Evolutionary conservation across 1,139 yeast genomes (phyloP).

Genomic region (Candida tunisiensis): DNA sequence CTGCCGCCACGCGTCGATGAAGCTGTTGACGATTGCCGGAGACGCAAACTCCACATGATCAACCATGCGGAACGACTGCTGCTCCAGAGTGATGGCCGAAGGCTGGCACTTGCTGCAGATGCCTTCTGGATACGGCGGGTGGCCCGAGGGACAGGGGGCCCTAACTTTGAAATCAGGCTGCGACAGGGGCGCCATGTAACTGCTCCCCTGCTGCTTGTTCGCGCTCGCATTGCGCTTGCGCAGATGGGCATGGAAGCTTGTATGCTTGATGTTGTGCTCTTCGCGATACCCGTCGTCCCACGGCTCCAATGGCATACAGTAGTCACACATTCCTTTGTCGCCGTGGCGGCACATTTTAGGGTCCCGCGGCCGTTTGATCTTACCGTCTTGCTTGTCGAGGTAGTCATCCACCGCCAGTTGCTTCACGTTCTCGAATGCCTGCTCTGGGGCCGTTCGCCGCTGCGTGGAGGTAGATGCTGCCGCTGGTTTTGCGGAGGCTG

Average conservation of each 20-base stretch:
- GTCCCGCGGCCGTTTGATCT: conserved; percentile 48
- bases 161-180: conserved; percentile 54
- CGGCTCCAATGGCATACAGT: conserved; percentile 91
- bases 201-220: conserved; percentile 45
- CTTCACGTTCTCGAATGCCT: neutral
- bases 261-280: conserved; percentile 69
- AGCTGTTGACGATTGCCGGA: conserved; percentile 54
- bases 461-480: conserved; percentile 4
- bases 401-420: conserved; percentile 37
- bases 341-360: conserved; percentile 63
- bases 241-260: conserved; percentile 72
- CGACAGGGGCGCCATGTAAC: conserved; percentile 67
- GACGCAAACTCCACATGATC: conserved; percentile 90
- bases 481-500: conserved; percentile 3
- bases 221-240: conserved; percentile 55
- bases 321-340: conserved; percentile 94
- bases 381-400: conserved; percentile 56
- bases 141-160: conserved; percentile 58
- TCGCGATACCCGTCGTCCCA: conserved; percentile 72
- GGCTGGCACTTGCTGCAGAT: conserved; percentile 98
- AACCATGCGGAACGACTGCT: conserved; percentile 86
- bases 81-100: conserved; percentile 80
- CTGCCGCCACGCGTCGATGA: conserved; percentile 83
- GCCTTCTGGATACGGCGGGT: conserved; percentile 85
- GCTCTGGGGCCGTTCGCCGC: neutral